These are phyloP conservation scores for Hypoxylon sp. DNA, from an alignment of 2,329 filamentous ascomycete genomes.

Conservation along the genomic window DNA sequence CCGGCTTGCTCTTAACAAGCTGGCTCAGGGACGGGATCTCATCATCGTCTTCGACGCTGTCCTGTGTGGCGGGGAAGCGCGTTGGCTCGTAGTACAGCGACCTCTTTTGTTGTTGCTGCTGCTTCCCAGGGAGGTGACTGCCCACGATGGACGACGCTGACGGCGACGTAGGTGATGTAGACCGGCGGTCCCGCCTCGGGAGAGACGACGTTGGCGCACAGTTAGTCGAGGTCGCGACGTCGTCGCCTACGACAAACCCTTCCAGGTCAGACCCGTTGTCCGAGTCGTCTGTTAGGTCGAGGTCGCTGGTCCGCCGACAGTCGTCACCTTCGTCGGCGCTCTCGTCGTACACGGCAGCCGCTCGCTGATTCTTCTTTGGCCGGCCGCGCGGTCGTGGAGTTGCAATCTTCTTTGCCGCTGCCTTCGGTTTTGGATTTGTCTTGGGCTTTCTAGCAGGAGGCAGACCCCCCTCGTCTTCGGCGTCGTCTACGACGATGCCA, in stretches of 20 bases:
- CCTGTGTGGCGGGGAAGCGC: constrained; percentile 35
- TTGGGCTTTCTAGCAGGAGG: constrained; percentile 27
- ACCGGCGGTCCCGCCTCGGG: constrained; percentile 28
- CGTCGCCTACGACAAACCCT: constrained; percentile 46
- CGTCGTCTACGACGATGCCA: constrained; percentile 9
- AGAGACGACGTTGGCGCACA: constrained; percentile 39
- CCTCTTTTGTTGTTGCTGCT: constrained; percentile 15
- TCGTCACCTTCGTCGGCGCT: constrained; percentile 47
- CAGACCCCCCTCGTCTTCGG: constrained; percentile 17
- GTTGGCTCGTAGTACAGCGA: constrained; percentile 37
- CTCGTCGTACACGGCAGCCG: constrained; percentile 42
- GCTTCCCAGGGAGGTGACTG: background rate
- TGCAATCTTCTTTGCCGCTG: constrained; percentile 14
- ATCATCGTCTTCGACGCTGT: constrained; percentile 33
- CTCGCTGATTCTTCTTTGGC: constrained; percentile 31
- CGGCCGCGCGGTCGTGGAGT: constrained; percentile 24
- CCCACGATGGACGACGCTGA: constrained; percentile 30
- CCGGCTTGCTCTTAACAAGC: constrained; percentile 28
- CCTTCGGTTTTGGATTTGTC: constrained; percentile 22
- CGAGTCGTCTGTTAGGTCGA: constrained; percentile 49
- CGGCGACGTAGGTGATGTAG: constrained; percentile 38
- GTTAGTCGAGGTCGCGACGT: constrained; percentile 43
- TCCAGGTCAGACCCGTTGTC: constrained; percentile 45
- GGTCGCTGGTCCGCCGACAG: constrained; percentile 48
- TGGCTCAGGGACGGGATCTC: constrained; percentile 46